A percentile compares a stretch with the other conserved stretches of the same genome.
Evolutionary conservation across 2,329 filamentous ascomycete genomes (phyloP).

Genomic region (Chrysoporthe puriensis): DNA sequence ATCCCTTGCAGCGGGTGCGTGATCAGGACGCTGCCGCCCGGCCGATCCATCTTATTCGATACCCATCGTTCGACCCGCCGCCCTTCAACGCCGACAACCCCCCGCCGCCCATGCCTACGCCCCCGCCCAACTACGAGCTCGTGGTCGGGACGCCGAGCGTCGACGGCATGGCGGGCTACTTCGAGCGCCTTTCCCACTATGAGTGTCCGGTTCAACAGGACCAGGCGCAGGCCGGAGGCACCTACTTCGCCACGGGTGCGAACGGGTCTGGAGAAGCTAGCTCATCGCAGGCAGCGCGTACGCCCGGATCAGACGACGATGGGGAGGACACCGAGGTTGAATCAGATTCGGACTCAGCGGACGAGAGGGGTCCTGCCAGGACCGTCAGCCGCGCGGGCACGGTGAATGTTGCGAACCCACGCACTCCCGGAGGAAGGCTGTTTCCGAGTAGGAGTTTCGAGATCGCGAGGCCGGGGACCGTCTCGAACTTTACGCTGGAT

Average conservation of each 20-base stretch:
- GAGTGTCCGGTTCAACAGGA: constrained; percentile 45
- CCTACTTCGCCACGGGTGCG: constrained; percentile 19
- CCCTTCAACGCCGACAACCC: constrained; percentile 82
- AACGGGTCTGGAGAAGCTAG: constrained; percentile 10
- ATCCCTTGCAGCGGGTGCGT: constrained; percentile 41
- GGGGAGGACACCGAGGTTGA: constrained; percentile 42
- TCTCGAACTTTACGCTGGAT: constrained; percentile 36
- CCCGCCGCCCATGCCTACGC: constrained; percentile 70
- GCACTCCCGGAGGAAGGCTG: constrained; percentile 55
- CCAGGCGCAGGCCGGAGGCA: not conserved
- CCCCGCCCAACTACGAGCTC: constrained; percentile 81
- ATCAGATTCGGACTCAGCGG: constrained; percentile 39
- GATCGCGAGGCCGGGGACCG: constrained; percentile 49
- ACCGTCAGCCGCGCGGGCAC: constrained; percentile 56
- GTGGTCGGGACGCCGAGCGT: constrained; percentile 73
- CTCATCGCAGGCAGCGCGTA: not conserved
- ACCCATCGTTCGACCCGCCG: constrained; percentile 86
- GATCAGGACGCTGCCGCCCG: constrained; percentile 50
- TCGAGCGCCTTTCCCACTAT: constrained; percentile 75
- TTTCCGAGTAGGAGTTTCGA: constrained; percentile 62
- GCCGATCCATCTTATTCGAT: constrained; percentile 82
- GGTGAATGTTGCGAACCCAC: constrained; percentile 61
- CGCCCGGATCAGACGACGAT: constrained; percentile 40
- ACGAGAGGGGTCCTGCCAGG: constrained; percentile 41
- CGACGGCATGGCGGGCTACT: constrained; percentile 82